A percentile compares a stretch with the other conserved stretches of the same genome.
phyloP scores from a whole-genome alignment of 2,329 filamentous ascomycete genomes.

The Trematosphaeria pertusa region DNA sequence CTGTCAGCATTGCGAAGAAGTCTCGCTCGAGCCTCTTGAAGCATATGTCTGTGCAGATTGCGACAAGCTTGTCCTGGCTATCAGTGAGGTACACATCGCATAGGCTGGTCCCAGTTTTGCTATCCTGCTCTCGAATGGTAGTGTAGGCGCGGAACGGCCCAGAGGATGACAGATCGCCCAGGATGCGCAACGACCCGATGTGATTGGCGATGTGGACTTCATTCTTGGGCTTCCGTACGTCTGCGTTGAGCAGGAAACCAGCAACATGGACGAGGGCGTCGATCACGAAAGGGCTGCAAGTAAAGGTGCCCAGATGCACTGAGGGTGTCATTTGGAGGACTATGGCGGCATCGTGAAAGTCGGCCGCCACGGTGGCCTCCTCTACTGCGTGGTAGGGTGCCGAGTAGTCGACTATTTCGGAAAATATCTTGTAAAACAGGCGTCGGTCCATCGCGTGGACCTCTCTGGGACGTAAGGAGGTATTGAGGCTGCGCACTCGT shows the following conservation, averaged over 20 bases:
- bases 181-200: neutral
- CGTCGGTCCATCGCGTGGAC: neutral
- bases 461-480: neutral
- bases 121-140: conserved; percentile 2
- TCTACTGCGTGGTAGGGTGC: conserved; percentile 1
- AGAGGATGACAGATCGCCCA: conserved; percentile 2
- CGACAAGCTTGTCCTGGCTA: conserved; percentile 1
- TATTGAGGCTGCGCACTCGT: neutral
- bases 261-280: conserved; percentile 1
- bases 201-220: conserved; percentile 2
- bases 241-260: conserved; percentile 4
- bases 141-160: conserved; percentile 1
- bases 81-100: neutral
- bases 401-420: conserved; percentile 13
- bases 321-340: neutral
- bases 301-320: neutral
- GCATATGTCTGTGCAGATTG: conserved; percentile 5
- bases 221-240: conserved; percentile 2
- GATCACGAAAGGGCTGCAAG: neutral
- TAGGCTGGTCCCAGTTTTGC: neutral
- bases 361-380: conserved; percentile 1
- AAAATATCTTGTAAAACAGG: conserved; percentile 9
- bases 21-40: conserved; percentile 6
- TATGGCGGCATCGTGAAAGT: neutral
- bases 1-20: conserved; percentile 7